Evolutionary conservation across 1,139 yeast genomes (phyloP), one percentile per base, ranked within the genome.

Genomic region (Suhomyces wounanorum): DNA sequence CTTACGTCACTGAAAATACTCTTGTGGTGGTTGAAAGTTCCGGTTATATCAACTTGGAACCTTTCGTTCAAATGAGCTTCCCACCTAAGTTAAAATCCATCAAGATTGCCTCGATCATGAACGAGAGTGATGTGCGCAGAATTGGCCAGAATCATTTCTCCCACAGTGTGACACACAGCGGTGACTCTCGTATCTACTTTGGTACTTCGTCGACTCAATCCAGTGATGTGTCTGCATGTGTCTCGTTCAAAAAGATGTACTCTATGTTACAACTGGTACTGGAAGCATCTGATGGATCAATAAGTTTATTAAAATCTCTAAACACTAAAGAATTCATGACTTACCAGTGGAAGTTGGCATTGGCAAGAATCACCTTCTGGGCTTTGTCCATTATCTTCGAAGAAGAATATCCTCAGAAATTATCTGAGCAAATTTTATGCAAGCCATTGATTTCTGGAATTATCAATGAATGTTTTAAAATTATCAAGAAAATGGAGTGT

Each of bases 391-490:
- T 90, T 35, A 66, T 89, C 21, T 84, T 91, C 59, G 97, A 90
- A 66, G 79, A 83, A 51, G 81, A 85, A 7, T 77, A 73, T 58
- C 90, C 96, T 0, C 70, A 72, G 36, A 70, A 77, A 45, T 73
- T 91, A 49, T 71, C 79, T 21, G 69, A 76, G 37, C 90, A 89
- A 65, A 87, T 90, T 43, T 75, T 90, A 53, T 92, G 96, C 43
- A 89, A 88, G 63, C 97, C 97, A 8, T 76, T 91, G 55, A 79
- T 89, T 30, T 80, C 89, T 13, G 97, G 97, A 1, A 72, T 89
- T 42, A 82, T 89, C 53, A 78, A 81, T 47, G 97, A 91, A 69
- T 70, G 89, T 44, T 79, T 84, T 53, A 84, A 85, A 44, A 83
- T 91, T 54, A 85, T 89, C 55, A 84, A 84, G 62, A 84, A 87